Evolutionary conservation across 2,329 filamentous ascomycete genomes (phyloP), one percentile per base, ranked within the genome.

Genomic region (Sporothrix globosa): DNA sequence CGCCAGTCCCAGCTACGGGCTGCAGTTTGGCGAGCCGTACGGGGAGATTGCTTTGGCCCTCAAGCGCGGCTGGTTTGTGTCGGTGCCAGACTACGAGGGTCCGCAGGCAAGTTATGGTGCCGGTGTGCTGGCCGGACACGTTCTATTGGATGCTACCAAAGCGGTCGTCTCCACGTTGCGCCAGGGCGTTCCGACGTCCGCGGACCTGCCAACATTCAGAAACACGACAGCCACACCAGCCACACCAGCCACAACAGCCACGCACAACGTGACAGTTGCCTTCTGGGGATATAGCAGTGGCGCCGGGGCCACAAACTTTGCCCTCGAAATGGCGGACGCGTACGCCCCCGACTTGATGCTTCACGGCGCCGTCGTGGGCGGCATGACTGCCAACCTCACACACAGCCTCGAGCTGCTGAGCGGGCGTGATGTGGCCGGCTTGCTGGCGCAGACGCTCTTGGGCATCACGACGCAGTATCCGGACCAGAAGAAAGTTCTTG

Each of bases 261-360:
- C 10, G 10, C 77, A 82, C 0, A 77, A 73, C 3, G 76, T 82
- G 48, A 63, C 39, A 7, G n/a, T 63, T 4, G 79, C 81, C 2
- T 76, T 86, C 69, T 87, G 84, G 84, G 84, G 84, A 2, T 86
- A 85, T 73, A 84, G 81, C 7, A 83, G 84, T 4, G 84, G 84
- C 14, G 79, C 80, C n/a, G 71, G 85, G 58, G 82, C 83, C 2
- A 81, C 77, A 4, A 82, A 81, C 61, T 85, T 80, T 79, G 83
- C 68, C 19, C 68, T 69, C 30, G 81, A 84, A 71, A 72, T 85
- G 44, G 81, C 83, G 67, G 75, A 76, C 2, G 74, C 74, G 10
- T 85, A 85, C 72, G 83, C 83, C 0, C 81, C 82, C 1, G 82
- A 84, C 66, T 73, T 85, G 65, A 74, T 77, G 17, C 78, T 85